Conservation (phyloP, 2,329 filamentous ascomycete genomes). For the Lasiodiplodia sp. region DNA sequence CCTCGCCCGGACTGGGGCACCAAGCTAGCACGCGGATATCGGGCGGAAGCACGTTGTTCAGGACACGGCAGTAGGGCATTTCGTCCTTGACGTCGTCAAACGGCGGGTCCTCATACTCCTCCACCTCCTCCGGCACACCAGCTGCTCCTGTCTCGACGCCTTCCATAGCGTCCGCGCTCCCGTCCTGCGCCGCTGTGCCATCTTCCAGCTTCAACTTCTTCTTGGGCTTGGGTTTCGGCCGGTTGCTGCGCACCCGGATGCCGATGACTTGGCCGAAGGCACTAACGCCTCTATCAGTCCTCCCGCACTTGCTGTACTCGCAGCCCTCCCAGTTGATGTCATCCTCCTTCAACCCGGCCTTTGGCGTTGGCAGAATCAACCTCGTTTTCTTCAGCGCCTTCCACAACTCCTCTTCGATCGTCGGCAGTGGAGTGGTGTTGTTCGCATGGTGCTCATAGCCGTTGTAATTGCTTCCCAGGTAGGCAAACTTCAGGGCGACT, state of each 20-base stretch:
- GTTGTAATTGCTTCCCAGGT: conserved; percentile 89
- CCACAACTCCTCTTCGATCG: conserved; percentile 93
- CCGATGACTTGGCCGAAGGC: conserved; percentile 96
- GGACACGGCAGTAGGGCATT: conserved; percentile 78
- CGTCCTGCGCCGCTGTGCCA: conserved; percentile 10
- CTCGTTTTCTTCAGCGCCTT: conserved; percentile 83
- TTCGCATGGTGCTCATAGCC: conserved; percentile 87
- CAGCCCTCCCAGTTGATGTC: conserved; percentile 78
- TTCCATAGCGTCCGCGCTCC: conserved; percentile 30
- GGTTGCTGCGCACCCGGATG: conserved; percentile 80
- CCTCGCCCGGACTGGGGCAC: conserved; percentile 80
- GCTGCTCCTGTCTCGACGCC: conserved; percentile 15
- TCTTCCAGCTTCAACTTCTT: conserved; percentile 30
- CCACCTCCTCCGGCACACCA: neutral
- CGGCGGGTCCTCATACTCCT: conserved; percentile 41
- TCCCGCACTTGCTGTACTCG: conserved; percentile 93
- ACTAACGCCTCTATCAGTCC: conserved; percentile 92
- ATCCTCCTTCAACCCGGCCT: conserved; percentile 32
- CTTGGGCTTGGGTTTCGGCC: conserved; percentile 59
- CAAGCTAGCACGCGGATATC: conserved; percentile 93
- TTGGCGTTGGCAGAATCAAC: conserved; percentile 74
- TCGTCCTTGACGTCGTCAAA: conserved; percentile 80
- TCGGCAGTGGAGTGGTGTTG: conserved; percentile 72
- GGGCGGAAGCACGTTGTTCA: conserved; percentile 86
- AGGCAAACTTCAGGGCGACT: conserved; percentile 92